Base-by-base conservation (phyloP, 1,284 basidiomycete genomes). In the Naganishia cerealis region DNA sequence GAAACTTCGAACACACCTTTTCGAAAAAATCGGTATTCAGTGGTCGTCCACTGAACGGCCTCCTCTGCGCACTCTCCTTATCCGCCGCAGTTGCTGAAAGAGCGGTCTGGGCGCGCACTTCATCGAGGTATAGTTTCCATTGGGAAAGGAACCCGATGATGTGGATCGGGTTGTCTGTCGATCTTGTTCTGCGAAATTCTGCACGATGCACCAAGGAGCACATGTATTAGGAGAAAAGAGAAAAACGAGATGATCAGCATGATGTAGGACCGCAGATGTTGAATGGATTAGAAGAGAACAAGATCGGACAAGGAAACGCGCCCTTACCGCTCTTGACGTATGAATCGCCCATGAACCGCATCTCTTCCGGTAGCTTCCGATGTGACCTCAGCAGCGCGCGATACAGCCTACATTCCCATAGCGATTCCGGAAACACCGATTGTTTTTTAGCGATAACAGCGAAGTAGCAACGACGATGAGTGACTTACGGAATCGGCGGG, bases 61-160 rank as follows among this genome's bases (percentile, higher is more conserved):
- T 33, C 65, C 50, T 38, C 48, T 48, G 21, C 13, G 9, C 66
- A n/a, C 9, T 56, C 76, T 39, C 82, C 83, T 52, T 72, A 10
- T 42, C 40, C 40, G 40, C 40, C 10, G 46, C 46, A 0, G n/a
- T 10, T 24, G 46, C 46, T 21, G 46, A n/a, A 7, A n/a, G 8
- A 72, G 16, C 87, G 85, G 70, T 59, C n/a, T 70, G 72, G 2
- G 54, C 26, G 67, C 80, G 76, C 21, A 94, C 76, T 72, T 86
- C 81, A 74, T 94, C 91, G 65, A 96, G 84, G 78, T 96, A 97
- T 69, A 86, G 77, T 79, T 94, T 95, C 94, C 94, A 96, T 75
- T 95, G 90, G 4, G 88, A 89, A 18, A 96, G 83, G 77, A 97
- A 97, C 1, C 91, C 92, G 77, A 96, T 93, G 71, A 95, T 87